These are phyloP conservation scores for Parathielavia appendiculata DNA, from an alignment of 495 filamentous ascomycete genomes.

Conservation along the genomic window DNA sequence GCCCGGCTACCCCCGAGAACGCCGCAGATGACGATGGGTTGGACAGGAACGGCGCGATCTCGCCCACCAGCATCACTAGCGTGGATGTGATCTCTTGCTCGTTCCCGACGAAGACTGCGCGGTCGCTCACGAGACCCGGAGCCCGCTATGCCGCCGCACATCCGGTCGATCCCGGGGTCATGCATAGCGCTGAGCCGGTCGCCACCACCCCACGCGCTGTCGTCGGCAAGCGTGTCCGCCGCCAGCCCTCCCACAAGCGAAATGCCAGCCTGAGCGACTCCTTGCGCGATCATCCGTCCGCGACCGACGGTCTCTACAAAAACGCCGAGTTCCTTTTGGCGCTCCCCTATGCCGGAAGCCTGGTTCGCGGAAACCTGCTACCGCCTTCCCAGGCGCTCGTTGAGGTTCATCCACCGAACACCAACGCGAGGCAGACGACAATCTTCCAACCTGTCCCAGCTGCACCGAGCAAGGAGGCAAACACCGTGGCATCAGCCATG, in stretches of 20 bases:
- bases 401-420: slow-evolving; percentile 56
- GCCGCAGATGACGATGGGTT: slow-evolving; percentile 17
- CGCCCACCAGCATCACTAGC: slow-evolving; percentile 50
- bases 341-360: slow-evolving; percentile 67
- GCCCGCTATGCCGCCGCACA: slow-evolving; percentile 52
- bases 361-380: slow-evolving; percentile 77
- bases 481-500: slow-evolving; percentile 46
- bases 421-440: slow-evolving; percentile 45
- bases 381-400: slow-evolving; percentile 74
- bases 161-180: slow-evolving; percentile 52
- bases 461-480: slow-evolving; percentile 34
- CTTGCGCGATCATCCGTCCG: slow-evolving; percentile 62
- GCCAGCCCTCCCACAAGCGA: slow-evolving; percentile 44
- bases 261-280: slow-evolving; percentile 73
- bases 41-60: slow-evolving; percentile 35
- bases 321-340: slow-evolving; percentile 56
- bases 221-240: slow-evolving; percentile 49
- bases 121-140: slow-evolving; percentile 37
- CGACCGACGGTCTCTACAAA: slow-evolving; percentile 45
- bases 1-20: slow-evolving; percentile 41
- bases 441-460: slow-evolving; percentile 41
- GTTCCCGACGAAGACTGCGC: slow-evolving; percentile 61
- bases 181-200: slow-evolving; percentile 43
- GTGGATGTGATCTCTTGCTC: slow-evolving; percentile 75
- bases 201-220: slow-evolving; percentile 50